A percentile compares a stretch with the other conserved stretches of the same genome.
phyloP scores from a whole-genome alignment of 1,284 basidiomycete genomes.

The Papiliotrema nemorosa region DNA sequence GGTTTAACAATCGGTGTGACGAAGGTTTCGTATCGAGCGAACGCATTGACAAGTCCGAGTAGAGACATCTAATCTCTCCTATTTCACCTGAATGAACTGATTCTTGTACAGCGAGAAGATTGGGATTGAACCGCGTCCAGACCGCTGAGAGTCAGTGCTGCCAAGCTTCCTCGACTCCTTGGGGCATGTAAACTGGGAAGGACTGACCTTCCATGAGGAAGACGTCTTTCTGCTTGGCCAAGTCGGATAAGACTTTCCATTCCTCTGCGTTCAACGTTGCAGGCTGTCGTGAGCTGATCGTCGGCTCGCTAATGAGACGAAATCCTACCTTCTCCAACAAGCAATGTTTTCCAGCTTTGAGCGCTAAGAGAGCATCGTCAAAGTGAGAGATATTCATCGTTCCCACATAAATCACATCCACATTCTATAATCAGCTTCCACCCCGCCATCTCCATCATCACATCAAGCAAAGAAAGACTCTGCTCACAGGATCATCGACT shows the following conservation, averaged over 20 bases:
- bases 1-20: constrained; percentile 8
- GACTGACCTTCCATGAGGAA: constrained; percentile 49
- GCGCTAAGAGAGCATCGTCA: constrained; percentile 45
- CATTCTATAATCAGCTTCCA: constrained; percentile 28
- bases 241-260: constrained; percentile 41
- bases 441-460: neutral
- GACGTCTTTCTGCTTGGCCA: constrained; percentile 44
- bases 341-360: constrained; percentile 51
- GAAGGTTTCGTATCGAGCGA: neutral
- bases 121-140: constrained; percentile 50
- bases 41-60: constrained; percentile 39
- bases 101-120: constrained; percentile 40
- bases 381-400: constrained; percentile 53
- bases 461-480: neutral
- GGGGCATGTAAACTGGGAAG: neutral
- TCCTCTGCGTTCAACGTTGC: constrained; percentile 52
- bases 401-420: constrained; percentile 53
- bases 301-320: neutral
- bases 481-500: constrained; percentile 39
- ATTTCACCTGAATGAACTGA: constrained; percentile 41
- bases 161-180: too few species aligned
- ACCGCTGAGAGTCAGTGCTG: constrained; percentile 20
- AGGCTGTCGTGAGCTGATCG: constrained; percentile 26
- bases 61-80: constrained; percentile 41
- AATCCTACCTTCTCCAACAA: constrained; percentile 49